Conservation (phyloP, 139 green algal species). For the Tetraselmis chui region DNA sequence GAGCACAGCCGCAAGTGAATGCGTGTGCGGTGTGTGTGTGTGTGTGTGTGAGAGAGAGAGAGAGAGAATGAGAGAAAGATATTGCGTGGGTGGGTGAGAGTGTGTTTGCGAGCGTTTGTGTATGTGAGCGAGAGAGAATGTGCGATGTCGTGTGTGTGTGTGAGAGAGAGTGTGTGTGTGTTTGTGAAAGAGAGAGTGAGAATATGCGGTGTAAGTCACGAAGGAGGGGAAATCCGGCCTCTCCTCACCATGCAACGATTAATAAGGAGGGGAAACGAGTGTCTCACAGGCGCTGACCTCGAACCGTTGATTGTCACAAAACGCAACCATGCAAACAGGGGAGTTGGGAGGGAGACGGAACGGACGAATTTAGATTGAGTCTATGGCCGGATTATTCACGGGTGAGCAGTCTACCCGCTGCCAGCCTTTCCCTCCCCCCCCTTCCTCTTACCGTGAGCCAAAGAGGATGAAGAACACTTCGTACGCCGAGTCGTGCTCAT, state of each 20-base stretch:
- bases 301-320: slow-evolving; percentile 46
- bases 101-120: background rate
- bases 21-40: background rate
- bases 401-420: background rate
- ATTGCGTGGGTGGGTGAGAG: too few species aligned
- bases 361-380: background rate
- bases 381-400: background rate
- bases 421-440: too few species aligned
- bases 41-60: too few species aligned
- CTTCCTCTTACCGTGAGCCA: slow-evolving; percentile 25
- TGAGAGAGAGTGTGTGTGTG: too few species aligned
- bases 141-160: background rate
- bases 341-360: too few species aligned
- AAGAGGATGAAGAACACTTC: slow-evolving; percentile 84
- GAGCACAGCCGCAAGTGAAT: background rate
- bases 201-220: too few species aligned
- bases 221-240: too few species aligned
- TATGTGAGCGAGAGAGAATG: background rate
- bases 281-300: slow-evolving; percentile 53
- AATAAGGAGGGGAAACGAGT: slow-evolving; percentile 67
- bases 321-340: slow-evolving; percentile 22
- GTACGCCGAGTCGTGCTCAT: slow-evolving; percentile 59
- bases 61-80: background rate
- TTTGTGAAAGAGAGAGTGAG: too few species aligned
- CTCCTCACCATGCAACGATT: slow-evolving; percentile 50